Conservation (phyloP, 2,329 filamentous ascomycete genomes). For the Venturia aucupariae region DNA sequence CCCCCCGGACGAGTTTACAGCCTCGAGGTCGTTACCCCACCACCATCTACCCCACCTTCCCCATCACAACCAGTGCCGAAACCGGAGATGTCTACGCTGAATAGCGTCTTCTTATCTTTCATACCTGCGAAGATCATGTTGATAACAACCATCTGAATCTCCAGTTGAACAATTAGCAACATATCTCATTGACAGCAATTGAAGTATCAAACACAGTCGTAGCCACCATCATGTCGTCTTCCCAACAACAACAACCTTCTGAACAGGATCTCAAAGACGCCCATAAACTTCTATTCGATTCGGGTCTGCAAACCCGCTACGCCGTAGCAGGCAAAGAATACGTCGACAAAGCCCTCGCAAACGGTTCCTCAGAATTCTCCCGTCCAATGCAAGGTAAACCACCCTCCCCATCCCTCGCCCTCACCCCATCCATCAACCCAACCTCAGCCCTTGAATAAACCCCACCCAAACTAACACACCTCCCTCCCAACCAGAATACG, state of each 20-base stretch:
- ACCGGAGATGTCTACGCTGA: not conserved
- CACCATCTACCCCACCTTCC: not conserved
- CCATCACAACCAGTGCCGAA: not conserved
- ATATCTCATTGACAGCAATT: too few relatives aligned
- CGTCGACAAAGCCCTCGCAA: conserved; percentile 48
- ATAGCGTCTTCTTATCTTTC: not conserved
- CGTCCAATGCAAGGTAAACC: conserved; percentile 41
- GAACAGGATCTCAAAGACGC: conserved; percentile 21
- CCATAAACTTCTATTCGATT: conserved; percentile 50
- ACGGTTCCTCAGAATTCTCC: conserved; percentile 50
- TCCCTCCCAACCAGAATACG: conserved; percentile 18
- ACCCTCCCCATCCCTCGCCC: too few relatives aligned
- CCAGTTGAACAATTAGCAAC: not conserved
- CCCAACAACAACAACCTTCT: conserved; percentile 4
- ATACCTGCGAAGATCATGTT: not conserved
- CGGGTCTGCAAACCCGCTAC: conserved; percentile 51
- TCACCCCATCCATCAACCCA: too few relatives aligned
- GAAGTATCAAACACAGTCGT: too few relatives aligned
- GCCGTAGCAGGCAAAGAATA: conserved; percentile 53
- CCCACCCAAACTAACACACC: too few relatives aligned
- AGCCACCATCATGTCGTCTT: conserved; percentile 10
- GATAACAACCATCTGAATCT: not conserved
- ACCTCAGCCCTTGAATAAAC: too few relatives aligned
- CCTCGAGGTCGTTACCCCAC: not conserved
- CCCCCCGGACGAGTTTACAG: not conserved